phyloP scores from a whole-genome alignment of 345 rosid species.

The Rhodamnia rubescens region DNA sequence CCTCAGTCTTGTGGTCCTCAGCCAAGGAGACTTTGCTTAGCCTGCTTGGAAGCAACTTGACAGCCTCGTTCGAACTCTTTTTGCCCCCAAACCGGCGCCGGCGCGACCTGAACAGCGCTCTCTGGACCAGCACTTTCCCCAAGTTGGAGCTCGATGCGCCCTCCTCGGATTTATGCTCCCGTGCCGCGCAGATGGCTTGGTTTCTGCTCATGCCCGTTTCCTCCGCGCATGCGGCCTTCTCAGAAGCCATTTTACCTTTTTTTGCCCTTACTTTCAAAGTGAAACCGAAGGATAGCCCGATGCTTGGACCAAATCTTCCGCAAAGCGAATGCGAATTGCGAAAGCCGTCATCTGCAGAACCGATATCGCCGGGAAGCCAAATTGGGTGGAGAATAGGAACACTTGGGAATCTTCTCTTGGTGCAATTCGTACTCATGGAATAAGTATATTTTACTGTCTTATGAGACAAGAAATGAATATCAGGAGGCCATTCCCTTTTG shows the following conservation, averaged over 20 bases:
- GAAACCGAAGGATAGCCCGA: neutral
- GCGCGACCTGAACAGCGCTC: conserved; percentile 28
- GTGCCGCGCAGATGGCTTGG: neutral
- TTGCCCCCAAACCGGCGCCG: conserved; percentile 10
- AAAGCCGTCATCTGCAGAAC: neutral
- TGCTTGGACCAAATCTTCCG: neutral
- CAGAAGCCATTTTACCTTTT: conserved; percentile 17
- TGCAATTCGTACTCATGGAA: conserved; percentile 19
- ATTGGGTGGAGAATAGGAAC: neutral
- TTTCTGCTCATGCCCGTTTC: conserved; percentile 8
- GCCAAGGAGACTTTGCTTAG: conserved; percentile 43
- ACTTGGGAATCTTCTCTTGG: neutral
- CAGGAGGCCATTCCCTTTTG: neutral
- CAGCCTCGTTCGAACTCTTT: conserved; percentile 5
- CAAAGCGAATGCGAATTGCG: neutral
- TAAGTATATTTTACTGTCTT: conserved; percentile 18
- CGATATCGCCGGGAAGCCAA: neutral
- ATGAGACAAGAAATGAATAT: conserved; percentile 14
- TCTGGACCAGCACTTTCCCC: conserved; percentile 31
- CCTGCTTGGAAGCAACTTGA: conserved; percentile 28
- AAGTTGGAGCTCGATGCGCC: conserved; percentile 4
- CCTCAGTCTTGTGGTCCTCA: conserved; percentile 13
- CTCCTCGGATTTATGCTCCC: neutral
- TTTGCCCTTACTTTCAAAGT: neutral
- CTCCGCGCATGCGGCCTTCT: conserved; percentile 2